Conservation (phyloP, 768 basidiomycete genomes). For the Crassisporium funariophilum region DNA sequence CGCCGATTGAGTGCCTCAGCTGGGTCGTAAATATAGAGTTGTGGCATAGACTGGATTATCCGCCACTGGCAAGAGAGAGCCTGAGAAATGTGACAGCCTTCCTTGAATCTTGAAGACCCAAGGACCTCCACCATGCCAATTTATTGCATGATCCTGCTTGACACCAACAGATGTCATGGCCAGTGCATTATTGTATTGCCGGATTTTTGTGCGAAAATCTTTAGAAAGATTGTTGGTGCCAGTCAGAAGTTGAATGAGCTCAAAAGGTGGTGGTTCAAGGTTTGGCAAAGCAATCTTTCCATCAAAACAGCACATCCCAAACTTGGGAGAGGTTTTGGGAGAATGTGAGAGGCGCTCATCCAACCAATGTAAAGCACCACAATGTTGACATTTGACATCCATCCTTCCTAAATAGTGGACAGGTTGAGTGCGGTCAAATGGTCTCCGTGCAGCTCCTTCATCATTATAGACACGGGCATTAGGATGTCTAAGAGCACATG, state of each 20-base stretch:
- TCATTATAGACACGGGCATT: too few relatives aligned
- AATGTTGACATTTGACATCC: not conserved
- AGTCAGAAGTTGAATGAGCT: not conserved
- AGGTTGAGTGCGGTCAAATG: too few relatives aligned
- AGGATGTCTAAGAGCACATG: too few relatives aligned
- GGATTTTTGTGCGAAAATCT: not conserved
- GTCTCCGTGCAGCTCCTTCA: too few relatives aligned
- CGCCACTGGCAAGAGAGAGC: too few relatives aligned
- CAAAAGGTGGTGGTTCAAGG: not conserved
- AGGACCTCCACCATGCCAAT: too few relatives aligned
- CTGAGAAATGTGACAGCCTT: too few relatives aligned
- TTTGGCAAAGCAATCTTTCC: too few relatives aligned
- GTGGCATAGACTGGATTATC: too few relatives aligned
- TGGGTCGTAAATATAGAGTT: too few relatives aligned
- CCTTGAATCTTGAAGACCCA: too few relatives aligned
- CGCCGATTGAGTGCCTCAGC: too few relatives aligned
- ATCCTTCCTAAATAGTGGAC: not conserved
- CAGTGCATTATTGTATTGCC: not conserved
- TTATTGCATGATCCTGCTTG: not conserved
- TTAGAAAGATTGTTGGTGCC: not conserved
- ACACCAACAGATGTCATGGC: not conserved
- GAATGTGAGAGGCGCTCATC: not conserved
- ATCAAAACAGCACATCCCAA: not conserved
- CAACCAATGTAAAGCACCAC: conserved; percentile 6
- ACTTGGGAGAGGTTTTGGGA: not conserved